These are phyloP conservation scores for Dothidotthia symphoricarpi DNA, from an alignment of 2,329 filamentous ascomycete species.

Conservation along the genomic window DNA sequence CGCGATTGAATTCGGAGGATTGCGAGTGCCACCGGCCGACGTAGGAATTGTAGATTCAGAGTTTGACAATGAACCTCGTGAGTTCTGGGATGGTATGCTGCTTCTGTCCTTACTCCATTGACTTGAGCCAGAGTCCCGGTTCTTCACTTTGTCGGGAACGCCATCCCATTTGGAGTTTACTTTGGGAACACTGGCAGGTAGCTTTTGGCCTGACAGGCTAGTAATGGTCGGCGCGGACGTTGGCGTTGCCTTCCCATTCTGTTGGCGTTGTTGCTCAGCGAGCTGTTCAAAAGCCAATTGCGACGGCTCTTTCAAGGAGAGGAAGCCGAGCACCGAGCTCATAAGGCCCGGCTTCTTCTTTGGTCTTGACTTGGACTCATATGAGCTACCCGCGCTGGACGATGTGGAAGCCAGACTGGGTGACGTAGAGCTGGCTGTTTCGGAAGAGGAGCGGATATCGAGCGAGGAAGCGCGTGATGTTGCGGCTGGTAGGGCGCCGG, in stretches of 20 bases:
- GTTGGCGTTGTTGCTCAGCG: conserved; percentile 46
- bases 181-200: conserved; percentile 51
- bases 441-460: conserved; percentile 13
- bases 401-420: conserved; percentile 35
- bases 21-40: conserved; percentile 24
- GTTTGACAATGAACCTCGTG: conserved; percentile 10
- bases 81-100: conserved; percentile 17
- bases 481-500: conserved; percentile 7
- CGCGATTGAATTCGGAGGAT: conserved; percentile 32
- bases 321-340: conserved; percentile 45
- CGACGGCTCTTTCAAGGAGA: conserved; percentile 52
- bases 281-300: conserved; percentile 48
- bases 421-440: conserved; percentile 25
- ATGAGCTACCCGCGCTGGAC: conserved; percentile 26
- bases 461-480: conserved; percentile 9
- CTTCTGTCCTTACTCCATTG: conserved; percentile 17
- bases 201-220: conserved; percentile 42
- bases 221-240: conserved; percentile 10
- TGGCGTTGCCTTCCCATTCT: conserved; percentile 24
- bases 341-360: conserved; percentile 37
- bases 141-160: conserved; percentile 45
- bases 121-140: conserved; percentile 13
- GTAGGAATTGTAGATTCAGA: conserved; percentile 22
- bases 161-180: conserved; percentile 58
- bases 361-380: conserved; percentile 26